These are phyloP conservation scores for Fusarium dimerum DNA, from an alignment of 2,329 filamentous ascomycete species.

Conservation along the genomic window DNA sequence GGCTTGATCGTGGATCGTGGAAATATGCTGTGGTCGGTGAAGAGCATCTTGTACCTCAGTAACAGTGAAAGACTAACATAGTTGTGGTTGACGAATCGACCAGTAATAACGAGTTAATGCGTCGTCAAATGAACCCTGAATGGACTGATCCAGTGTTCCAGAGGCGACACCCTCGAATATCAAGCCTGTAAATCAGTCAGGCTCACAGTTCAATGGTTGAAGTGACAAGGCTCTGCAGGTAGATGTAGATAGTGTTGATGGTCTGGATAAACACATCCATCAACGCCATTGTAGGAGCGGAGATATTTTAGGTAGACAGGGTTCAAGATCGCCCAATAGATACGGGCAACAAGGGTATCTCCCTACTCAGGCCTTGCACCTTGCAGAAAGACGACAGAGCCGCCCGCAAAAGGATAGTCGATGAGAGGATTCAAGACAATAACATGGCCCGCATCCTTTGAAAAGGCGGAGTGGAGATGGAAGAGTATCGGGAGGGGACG, in stretches of 20 bases:
- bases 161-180: too few species aligned
- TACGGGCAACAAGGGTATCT: neutral
- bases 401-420: neutral
- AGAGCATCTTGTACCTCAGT: neutral
- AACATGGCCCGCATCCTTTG: slow-evolving; percentile 15
- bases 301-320: neutral
- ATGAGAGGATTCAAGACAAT: slow-evolving; percentile 6
- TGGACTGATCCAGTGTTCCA: too few species aligned
- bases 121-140: too few species aligned
- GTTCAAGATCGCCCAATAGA: neutral
- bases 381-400: neutral
- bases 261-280: neutral
- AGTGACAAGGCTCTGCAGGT: neutral
- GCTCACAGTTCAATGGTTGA: neutral
- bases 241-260: neutral
- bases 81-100: neutral
- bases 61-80: neutral
- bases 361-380: neutral
- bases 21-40: slow-evolving; percentile 6
- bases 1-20: neutral
- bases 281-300: neutral
- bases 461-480: slow-evolving; percentile 16
- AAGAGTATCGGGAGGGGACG: slow-evolving; percentile 19
- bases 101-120: neutral
- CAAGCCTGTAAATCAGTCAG: neutral